A percentile compares a stretch with the other conserved stretches of the same genome.
Conservation (phyloP, 129 eudicot species). For the Gnaphalium uliginosum region DNA sequence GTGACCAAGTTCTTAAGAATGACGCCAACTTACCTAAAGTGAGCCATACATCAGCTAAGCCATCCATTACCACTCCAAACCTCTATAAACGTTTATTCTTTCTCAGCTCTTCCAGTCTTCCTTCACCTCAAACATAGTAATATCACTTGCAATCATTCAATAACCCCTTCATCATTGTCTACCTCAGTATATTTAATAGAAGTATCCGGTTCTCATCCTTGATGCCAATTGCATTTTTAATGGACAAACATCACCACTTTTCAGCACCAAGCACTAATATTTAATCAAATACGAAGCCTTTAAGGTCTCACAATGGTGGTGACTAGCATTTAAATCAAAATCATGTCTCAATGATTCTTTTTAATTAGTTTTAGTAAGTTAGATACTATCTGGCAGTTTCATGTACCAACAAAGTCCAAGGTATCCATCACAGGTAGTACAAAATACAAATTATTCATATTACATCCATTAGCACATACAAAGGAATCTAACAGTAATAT, state of each 20-base stretch:
- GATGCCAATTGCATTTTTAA: too few species aligned
- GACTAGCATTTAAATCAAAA: neutral
- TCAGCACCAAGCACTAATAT: too few species aligned
- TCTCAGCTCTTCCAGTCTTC: too few species aligned
- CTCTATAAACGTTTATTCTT: too few species aligned
- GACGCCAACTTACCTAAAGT: too few species aligned
- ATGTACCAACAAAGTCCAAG: slow-evolving; percentile 11
- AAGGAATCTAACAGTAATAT: neutral
- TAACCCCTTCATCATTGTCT: neutral
- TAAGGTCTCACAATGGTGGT: neutral
- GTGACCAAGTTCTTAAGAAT: too few species aligned
- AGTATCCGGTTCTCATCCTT: neutral
- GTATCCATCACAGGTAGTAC: slow-evolving; percentile 3
- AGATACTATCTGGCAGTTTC: neutral
- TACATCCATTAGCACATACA: neutral
- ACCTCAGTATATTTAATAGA: neutral
- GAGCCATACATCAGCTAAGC: too few species aligned
- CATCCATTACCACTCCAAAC: too few species aligned
- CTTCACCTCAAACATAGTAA: too few species aligned
- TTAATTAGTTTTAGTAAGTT: neutral
- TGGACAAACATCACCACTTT: too few species aligned
- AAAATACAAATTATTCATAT: neutral
- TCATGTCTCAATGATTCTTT: neutral
- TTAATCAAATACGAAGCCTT: neutral
- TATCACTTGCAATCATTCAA: neutral